Evolutionary conservation across 2,329 filamentous ascomycete species (phyloP), one percentile per base, ranked within the genome.

Genomic region (Clonostachys chloroleuca): DNA sequence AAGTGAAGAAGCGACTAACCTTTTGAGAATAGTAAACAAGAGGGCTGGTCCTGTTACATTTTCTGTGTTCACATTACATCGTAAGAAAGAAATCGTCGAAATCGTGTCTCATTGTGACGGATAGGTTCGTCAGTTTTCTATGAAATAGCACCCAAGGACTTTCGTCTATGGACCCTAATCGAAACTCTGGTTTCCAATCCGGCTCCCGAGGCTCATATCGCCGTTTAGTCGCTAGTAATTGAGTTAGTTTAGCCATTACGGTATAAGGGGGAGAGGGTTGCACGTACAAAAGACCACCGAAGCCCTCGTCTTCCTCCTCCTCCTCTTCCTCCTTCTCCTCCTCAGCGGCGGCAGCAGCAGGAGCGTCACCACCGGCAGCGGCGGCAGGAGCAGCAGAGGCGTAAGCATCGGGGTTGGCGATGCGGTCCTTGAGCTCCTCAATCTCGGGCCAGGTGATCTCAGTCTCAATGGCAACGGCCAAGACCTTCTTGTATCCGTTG

Each of bases 401-500:
- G 72, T 97, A 99, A 47, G 90, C 90, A 47, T 99, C 94, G 60
- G 95, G 95, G 84, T 99, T 97, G 77, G 90, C 90, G 65, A 99
- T 96, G 72, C 94, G 91, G 79, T 99, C 94, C 88, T 99, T 99
- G 78, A 99, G 87, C 77, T 96, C 82, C 66, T 95, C 85, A 66
- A 99, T 96, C 74, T 89, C 90, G 63, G 92, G 85, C 92, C 94
- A 99, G 75, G 84, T 86, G 81, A 86, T 87, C 59, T 95, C 92
- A 62, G 89, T 96, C 75, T 85, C 82, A 64, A 99, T 72, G 64
- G 94, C 95, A 63, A 96, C 84, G 59, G 94, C 81, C 60, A 97
- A 78, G 59, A 88, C 77, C 69, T 96, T 96, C 91, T 99, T 99
- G 89, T 99, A 99, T 65, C 79, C 73, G 84, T 97, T 99, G 83